Base-by-base conservation (phyloP, 1,284 basidiomycete species). In the Spongiforma sp. region DNA sequence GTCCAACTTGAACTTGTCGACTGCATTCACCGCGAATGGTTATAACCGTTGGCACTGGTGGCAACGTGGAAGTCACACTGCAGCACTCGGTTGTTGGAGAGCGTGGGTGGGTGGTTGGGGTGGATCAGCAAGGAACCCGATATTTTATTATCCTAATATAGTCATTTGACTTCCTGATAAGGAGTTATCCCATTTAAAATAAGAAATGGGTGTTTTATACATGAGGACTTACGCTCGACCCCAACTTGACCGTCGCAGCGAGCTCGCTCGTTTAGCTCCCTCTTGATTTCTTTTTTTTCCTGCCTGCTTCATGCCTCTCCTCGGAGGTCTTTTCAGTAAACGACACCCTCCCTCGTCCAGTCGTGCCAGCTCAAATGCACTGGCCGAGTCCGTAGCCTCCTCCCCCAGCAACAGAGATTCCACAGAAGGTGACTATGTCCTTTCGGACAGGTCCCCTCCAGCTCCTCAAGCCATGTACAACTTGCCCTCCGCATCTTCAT, bases 391-490 rank as follows among this genome's bases (percentile, higher is more conserved):
- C 11, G 56, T 55, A 4, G 61, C 73, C 0, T 73, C 75, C 15
- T 63, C 67, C 0, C 12, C 66, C 10, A 73, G 66, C 60, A 69
- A 67, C 33, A 63, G 41, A 32, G 67, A 67, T 5, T 82, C 83
- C 7, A 76, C 81, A 17, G 80, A 81, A 17, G 72, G 75, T 11
- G 82, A 83, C 68, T 80, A 82, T 69, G 75, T 81, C 60, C 74
- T 77, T 17, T 70, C 80, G 21, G 80, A 81, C 73, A 79, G 70
- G 59, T 69, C 75, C 24, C 58, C 77, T 12, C 79, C 32, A 75
- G 77, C 71, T 0, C 65, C 73, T 21, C 62, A 63, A 2, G 69
- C 65, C 57, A 63, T 78, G 12, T 81, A 80, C 70, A 70, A 72
- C 59, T 58, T 72, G 3, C 65, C 73, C 43, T 37, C 65, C 5